phyloP scores from a whole-genome alignment of 352 stramenopile genomes.

The Pythium rhizo-oryzae region DNA sequence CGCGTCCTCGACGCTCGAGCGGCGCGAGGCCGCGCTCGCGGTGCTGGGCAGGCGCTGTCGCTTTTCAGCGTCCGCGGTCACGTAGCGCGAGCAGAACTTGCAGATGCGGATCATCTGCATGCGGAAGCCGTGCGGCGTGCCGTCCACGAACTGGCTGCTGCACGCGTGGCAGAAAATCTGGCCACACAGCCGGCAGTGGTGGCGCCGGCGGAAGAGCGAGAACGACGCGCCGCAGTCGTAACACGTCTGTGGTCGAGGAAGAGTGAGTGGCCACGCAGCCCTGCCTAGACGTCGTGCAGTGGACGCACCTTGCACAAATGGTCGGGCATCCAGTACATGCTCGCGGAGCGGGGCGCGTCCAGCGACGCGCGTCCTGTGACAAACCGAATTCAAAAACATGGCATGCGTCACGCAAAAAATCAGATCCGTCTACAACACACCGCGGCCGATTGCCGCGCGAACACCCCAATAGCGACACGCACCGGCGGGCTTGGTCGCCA shows the following conservation, averaged over 20 bases:
- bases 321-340: slow-evolving; percentile 87
- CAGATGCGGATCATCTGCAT: slow-evolving; percentile 67
- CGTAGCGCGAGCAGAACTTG: slow-evolving; percentile 69
- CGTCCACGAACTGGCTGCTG: slow-evolving; percentile 79
- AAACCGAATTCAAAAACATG: not conserved
- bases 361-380: not conserved
- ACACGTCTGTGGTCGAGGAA: slow-evolving; percentile 55
- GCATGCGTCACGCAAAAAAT: not conserved
- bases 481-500: slow-evolving; percentile 5
- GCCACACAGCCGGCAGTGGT: slow-evolving; percentile 86
- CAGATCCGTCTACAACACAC: not conserved
- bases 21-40: slow-evolving; percentile 5
- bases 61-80: slow-evolving; percentile 39
- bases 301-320: slow-evolving; percentile 75
- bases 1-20: slow-evolving; percentile 28
- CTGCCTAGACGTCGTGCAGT: not conserved
- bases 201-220: slow-evolving; percentile 78
- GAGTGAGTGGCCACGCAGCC: too few species aligned
- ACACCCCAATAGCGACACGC: not conserved
- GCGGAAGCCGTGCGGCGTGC: slow-evolving; percentile 51
- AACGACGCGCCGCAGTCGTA: slow-evolving; percentile 81
- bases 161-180: slow-evolving; percentile 89
- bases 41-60: slow-evolving; percentile 20
- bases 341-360: slow-evolving; percentile 12
- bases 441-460: not conserved